Conservation (phyloP, 192 early-diverging fungal species). For the Dimargaris cristalligena region DNA sequence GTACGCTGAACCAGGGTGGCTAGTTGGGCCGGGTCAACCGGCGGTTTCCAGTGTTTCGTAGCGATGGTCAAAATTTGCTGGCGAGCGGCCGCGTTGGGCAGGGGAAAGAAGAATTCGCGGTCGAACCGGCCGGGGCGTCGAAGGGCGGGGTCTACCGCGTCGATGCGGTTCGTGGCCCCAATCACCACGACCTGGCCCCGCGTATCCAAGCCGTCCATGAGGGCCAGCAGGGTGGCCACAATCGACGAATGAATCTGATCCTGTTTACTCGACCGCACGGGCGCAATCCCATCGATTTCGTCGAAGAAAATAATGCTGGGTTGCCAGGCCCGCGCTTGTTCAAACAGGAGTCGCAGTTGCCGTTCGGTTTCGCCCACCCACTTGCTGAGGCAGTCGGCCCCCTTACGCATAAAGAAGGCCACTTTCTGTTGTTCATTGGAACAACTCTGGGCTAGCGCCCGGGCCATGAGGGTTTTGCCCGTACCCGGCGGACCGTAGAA, state of each 20-base stretch:
- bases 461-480: slow-evolving; percentile 57
- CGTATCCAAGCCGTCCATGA: slow-evolving; percentile 59
- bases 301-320: slow-evolving; percentile 67
- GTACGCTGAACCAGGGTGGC: slow-evolving; percentile 34
- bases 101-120: slow-evolving; percentile 49
- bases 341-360: slow-evolving; percentile 45
- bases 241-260: slow-evolving; percentile 53
- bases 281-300: slow-evolving; percentile 62
- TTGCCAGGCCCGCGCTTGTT: slow-evolving; percentile 47
- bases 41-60: slow-evolving; percentile 34
- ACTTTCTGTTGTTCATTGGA: slow-evolving; percentile 26
- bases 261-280: slow-evolving; percentile 41
- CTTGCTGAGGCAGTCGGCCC: slow-evolving; percentile 50
- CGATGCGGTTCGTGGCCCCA: slow-evolving; percentile 59
- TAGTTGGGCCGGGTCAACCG: slow-evolving; percentile 25
- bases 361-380: slow-evolving; percentile 62
- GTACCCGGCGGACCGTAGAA: slow-evolving; percentile 55
- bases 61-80: slow-evolving; percentile 44
- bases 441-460: slow-evolving; percentile 18
- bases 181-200: slow-evolving; percentile 57
- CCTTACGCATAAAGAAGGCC: slow-evolving; percentile 51
- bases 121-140: slow-evolving; percentile 60
- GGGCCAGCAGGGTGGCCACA: slow-evolving; percentile 50
- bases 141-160: slow-evolving; percentile 58
- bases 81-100: slow-evolving; percentile 36